Evolutionary conservation across 805 yeast species (phyloP), one percentile per base, ranked within the genome.

Genomic region (Candida patagonica): DNA sequence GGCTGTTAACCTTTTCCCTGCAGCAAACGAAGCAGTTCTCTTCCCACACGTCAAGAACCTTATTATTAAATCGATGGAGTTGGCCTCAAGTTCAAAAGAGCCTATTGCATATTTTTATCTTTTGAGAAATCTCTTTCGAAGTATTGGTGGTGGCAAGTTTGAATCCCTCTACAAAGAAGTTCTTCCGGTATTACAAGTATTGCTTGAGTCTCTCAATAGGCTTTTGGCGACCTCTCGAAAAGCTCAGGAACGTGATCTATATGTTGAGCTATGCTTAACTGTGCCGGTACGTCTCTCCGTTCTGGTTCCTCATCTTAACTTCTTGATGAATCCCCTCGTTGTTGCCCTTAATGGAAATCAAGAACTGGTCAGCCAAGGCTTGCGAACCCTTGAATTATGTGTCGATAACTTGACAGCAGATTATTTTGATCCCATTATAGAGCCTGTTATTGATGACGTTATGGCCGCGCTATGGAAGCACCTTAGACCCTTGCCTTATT

Each of bases 391-490:
- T 42, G 99, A 92, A 56, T 68, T 92, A 5, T 92, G 98, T 56
- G 96, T 92, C 19, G 99, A 92, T 54, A 92, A 94, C 53, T 62
- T 92, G 45, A 94, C 97, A 0, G 94, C 97, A 0, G 95, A 88
- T 48, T 92, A 88, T 59, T 87, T 92, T 59, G 98, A 92, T 53
- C 97, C 98, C 2, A 88, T 92, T 56, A 78, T 92, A 44, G 96
- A 88, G 54, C 97, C 99, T 0, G 96, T 88, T 1, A 78, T 89
- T 40, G 94, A 84, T 44, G 96, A 92, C 50, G 87, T 94, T 1
- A 83, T 88, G 85, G 78, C 80, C 27, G 95, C 96, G 0, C 66
- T 92, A 25, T 92, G 96, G 89, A 79, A 75, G 46, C 92, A 89
- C 51, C 62, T 92, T 49, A 78, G 78, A 52, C 98, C 99, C 1